Percentiles rank a stretch among this genome's conserved stretches.
Conservation (phyloP, 305 asterid genomes). For the Fraxinus floribunda region DNA sequence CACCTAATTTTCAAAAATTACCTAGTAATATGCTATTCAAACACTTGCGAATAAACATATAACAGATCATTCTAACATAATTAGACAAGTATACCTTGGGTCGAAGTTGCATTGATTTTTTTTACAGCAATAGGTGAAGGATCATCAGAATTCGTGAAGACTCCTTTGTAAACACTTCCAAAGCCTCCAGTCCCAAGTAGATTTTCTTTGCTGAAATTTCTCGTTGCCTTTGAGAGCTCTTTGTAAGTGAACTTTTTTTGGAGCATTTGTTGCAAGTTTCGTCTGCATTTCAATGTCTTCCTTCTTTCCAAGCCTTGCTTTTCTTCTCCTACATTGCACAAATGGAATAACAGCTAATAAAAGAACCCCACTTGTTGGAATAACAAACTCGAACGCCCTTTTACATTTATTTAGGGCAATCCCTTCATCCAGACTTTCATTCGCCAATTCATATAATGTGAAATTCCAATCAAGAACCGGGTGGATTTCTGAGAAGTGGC, state of each 20-base stretch:
- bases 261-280: constrained; percentile 50
- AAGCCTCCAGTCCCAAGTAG: constrained; percentile 62
- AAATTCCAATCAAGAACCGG: constrained; percentile 58
- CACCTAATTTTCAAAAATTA: constrained; percentile 31
- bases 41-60: not conserved
- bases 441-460: constrained; percentile 43
- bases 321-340: constrained; percentile 27
- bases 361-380: constrained; percentile 28
- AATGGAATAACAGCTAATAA: constrained; percentile 18
- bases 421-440: constrained; percentile 29
- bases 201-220: constrained; percentile 44
- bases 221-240: constrained; percentile 56
- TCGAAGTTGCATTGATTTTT: constrained; percentile 58
- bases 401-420: constrained; percentile 14
- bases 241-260: constrained; percentile 46
- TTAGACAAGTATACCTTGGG: constrained; percentile 42
- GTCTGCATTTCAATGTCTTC: constrained; percentile 45
- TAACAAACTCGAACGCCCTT: constrained; percentile 28
- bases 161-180: constrained; percentile 64
- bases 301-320: constrained; percentile 17
- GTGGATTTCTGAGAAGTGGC: constrained; percentile 45
- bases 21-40: not conserved
- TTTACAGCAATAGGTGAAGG: constrained; percentile 49
- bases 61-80: not conserved
- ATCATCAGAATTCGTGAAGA: constrained; percentile 31